Evolutionary conservation across 2,329 filamentous ascomycete species (phyloP).

Genomic region (Didymella sp.): DNA sequence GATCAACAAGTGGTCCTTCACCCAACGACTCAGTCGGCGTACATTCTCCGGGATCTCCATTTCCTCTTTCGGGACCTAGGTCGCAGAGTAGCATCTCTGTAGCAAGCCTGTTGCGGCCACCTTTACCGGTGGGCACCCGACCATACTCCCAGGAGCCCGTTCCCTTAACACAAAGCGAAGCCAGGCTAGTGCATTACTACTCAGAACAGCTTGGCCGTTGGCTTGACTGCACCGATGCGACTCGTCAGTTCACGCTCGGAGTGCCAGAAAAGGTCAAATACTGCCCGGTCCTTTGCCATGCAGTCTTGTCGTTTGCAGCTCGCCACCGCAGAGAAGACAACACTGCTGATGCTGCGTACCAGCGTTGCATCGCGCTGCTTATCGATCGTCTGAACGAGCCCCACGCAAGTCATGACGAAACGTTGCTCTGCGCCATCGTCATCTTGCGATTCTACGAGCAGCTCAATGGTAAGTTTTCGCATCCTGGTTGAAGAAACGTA

Average conservation of each 20-base stretch:
- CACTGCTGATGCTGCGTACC: slow-evolving; percentile 35
- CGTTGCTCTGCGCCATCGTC: slow-evolving; percentile 42
- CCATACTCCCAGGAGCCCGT: slow-evolving; percentile 16
- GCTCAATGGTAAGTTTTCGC: slow-evolving; percentile 30
- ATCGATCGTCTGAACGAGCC: slow-evolving; percentile 40
- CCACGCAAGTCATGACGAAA: slow-evolving; percentile 38
- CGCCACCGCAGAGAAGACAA: slow-evolving; percentile 33
- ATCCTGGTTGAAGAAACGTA: not conserved
- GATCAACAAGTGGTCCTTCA: slow-evolving; percentile 24
- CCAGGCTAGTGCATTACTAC: slow-evolving; percentile 40
- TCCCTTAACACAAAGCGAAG: slow-evolving; percentile 32
- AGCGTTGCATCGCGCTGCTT: slow-evolving; percentile 40
- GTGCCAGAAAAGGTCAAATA: slow-evolving; percentile 38
- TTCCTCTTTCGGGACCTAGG: not conserved
- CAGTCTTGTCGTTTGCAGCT: slow-evolving; percentile 41
- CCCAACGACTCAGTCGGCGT: slow-evolving; percentile 17
- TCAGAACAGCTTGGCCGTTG: slow-evolving; percentile 41
- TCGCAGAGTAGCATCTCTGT: slow-evolving; percentile 16
- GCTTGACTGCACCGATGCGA: slow-evolving; percentile 43
- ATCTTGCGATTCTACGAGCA: slow-evolving; percentile 45
- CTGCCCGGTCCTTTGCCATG: slow-evolving; percentile 40
- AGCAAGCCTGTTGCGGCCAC: slow-evolving; percentile 21
- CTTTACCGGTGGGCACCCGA: slow-evolving; percentile 11
- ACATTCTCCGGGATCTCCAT: slow-evolving; percentile 25
- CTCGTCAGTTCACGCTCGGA: slow-evolving; percentile 40